Conservation (phyloP, 208 protist genomes). For the Wallacemonas rigidus region DNA sequence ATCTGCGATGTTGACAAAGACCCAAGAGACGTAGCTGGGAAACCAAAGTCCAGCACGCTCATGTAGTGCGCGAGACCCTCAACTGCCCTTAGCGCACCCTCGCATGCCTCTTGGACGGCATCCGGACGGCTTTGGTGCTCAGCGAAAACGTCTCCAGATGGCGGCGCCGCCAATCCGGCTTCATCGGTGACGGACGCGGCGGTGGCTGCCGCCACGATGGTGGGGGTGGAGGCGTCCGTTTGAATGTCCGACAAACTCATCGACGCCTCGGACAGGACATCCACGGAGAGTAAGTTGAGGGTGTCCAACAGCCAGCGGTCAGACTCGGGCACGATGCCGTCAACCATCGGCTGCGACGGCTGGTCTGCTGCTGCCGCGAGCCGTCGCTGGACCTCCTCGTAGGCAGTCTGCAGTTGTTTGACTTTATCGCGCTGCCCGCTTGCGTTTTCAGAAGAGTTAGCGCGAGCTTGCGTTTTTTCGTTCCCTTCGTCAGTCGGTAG, state of each 20-base stretch:
- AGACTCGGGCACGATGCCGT: background rate
- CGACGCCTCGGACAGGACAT: background rate
- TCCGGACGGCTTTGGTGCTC: background rate
- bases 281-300: background rate
- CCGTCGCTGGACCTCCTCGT: background rate
- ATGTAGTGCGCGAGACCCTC: conserved; percentile 24
- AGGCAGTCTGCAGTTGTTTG: background rate
- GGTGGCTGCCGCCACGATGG: too few species aligned
- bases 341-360: background rate
- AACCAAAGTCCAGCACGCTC: conserved; percentile 35
- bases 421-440: background rate
- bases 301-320: conserved; percentile 1
- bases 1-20: background rate
- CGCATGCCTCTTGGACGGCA: background rate
- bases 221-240: too few species aligned
- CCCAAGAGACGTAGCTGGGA: background rate
- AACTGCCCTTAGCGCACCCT: background rate
- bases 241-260: too few species aligned
- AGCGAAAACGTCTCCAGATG: background rate
- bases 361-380: background rate
- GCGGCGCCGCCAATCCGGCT: too few species aligned
- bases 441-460: background rate
- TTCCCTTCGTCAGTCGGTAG: conserved; percentile 7
- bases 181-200: too few species aligned
- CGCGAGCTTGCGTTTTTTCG: background rate